Evolutionary conservation across 2,329 filamentous ascomycete species (phyloP).

Genomic region (Colletotrichum destructivum): DNA sequence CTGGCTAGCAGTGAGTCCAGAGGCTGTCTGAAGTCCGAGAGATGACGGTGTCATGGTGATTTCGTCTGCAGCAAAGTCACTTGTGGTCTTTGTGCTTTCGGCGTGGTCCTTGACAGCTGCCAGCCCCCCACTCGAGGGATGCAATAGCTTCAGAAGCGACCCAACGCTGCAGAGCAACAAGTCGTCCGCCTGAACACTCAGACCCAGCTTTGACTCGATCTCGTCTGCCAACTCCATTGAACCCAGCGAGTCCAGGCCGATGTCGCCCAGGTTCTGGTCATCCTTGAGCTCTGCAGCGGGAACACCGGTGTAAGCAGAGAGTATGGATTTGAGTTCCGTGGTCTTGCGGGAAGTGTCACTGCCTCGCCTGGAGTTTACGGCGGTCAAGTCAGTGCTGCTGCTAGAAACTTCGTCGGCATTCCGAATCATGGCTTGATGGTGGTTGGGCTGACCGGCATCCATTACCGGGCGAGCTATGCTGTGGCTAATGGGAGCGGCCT

Average conservation of each 20-base stretch:
- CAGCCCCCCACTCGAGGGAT: background rate
- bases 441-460: no score
- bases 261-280: constrained; percentile 36
- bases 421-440: no score
- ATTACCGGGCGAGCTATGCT: no score
- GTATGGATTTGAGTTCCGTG: constrained; percentile 26
- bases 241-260: constrained; percentile 44
- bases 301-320: constrained; percentile 43
- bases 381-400: background rate
- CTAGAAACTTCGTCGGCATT: no score
- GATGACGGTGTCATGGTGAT: no score
- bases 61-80: no score
- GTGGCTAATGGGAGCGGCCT: background rate
- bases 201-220: constrained; percentile 39
- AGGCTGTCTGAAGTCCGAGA: background rate
- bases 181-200: constrained; percentile 39
- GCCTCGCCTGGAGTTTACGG: no score
- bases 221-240: constrained; percentile 44
- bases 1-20: background rate
- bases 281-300: constrained; percentile 40
- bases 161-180: constrained; percentile 2
- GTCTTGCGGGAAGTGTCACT: background rate
- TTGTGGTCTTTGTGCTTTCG: background rate
- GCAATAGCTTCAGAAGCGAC: background rate
- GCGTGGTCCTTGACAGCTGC: background rate